phyloP scores from a whole-genome alignment of 768 basidiomycete species.

The Hericium rajendrae region DNA sequence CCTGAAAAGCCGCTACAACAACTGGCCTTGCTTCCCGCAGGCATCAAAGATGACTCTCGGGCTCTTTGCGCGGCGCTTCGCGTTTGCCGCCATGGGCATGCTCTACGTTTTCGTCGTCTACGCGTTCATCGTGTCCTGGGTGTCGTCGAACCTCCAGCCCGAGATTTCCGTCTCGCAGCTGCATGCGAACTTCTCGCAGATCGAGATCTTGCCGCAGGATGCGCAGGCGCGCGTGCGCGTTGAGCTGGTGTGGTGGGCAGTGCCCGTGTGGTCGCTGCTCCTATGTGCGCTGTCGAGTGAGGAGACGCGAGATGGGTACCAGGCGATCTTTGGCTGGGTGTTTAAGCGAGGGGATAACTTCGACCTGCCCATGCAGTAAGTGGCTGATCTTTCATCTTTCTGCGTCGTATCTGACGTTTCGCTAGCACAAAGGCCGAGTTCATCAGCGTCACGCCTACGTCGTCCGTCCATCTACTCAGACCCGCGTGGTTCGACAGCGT shows the following conservation, averaged over 20 bases:
- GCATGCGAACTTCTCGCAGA: slow-evolving; percentile 3
- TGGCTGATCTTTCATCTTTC: background rate
- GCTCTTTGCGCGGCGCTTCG: slow-evolving; percentile 7
- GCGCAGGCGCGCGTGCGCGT: background rate
- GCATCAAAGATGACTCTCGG: slow-evolving; percentile 6
- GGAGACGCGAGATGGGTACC: slow-evolving; percentile 9
- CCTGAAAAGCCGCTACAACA: slow-evolving; percentile 6
- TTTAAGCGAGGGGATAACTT: background rate
- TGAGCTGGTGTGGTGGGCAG: slow-evolving; percentile 14
- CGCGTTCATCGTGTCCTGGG: slow-evolving; percentile 1
- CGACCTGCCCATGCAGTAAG: slow-evolving; percentile 10
- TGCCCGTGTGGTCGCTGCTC: slow-evolving; percentile 11
- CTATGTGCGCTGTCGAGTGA: slow-evolving; percentile 8
- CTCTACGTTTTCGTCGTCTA: slow-evolving; percentile 8
- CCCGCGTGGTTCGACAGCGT: slow-evolving; percentile 13
- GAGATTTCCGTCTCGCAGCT: slow-evolving; percentile 8
- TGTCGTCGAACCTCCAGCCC: slow-evolving; percentile 5
- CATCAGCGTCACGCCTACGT: background rate
- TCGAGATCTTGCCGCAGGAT: slow-evolving; percentile 2
- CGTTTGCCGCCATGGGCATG: slow-evolving; percentile 6
- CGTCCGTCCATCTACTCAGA: slow-evolving; percentile 9
- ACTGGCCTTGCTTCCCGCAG: slow-evolving; percentile 1
- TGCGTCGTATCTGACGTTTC: background rate
- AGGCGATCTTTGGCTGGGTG: slow-evolving; percentile 1
- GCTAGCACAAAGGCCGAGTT: background rate